Evolutionary conservation across 2,329 filamentous ascomycete species (phyloP), one percentile per base, ranked within the genome.

Genomic region (Aquanectria penicillioides): DNA sequence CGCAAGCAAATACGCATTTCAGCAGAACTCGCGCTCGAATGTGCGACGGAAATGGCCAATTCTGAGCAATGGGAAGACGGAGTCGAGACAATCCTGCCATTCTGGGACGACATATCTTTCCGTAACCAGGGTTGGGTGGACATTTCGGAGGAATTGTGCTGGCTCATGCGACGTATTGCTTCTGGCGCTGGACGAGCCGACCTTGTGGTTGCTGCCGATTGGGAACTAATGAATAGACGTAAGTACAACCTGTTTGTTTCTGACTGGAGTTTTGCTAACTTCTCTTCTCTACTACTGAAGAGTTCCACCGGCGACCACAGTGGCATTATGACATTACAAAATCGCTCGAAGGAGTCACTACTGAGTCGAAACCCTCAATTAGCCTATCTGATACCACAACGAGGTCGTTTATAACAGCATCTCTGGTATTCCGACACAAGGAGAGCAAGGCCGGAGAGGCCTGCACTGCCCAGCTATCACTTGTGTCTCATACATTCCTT

Each of bases 151-250:
- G 84, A 88, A 31, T 74, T 90, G 31, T 81, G 83, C 44, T 89
- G 87, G 85, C 76, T 81, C n/a, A 73, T 89, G 56, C 80, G 87
- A 61, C 78, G 80, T 57, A 87, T 85, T 10, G 87, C 87, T 5
- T 77, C 76, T 3, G 76, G 82, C 59, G 76, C 78, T 41, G 81
- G 81, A 7, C 81, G 85, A 49, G 81, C 80, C 8, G 82, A 85
- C 49, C 75, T 88, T 25, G 79, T 89, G 8, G 74, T 90, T 29
- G 80, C 86, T 23, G 83, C 88, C 47, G 86, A 89, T 67, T 89
- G 88, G 85, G 88, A 90, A 68, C 76, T 90, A 38, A 77, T 89
- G 71, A 80, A 86, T 57, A 81, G 74, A 38, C 79, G 86, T 88
- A 75, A 71, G 84, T 78, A 6, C 20, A 22, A 31, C 17, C 4